phyloP scores from a whole-genome alignment of 2,329 filamentous ascomycete genomes.

The Zymoseptoria crescenta region DNA sequence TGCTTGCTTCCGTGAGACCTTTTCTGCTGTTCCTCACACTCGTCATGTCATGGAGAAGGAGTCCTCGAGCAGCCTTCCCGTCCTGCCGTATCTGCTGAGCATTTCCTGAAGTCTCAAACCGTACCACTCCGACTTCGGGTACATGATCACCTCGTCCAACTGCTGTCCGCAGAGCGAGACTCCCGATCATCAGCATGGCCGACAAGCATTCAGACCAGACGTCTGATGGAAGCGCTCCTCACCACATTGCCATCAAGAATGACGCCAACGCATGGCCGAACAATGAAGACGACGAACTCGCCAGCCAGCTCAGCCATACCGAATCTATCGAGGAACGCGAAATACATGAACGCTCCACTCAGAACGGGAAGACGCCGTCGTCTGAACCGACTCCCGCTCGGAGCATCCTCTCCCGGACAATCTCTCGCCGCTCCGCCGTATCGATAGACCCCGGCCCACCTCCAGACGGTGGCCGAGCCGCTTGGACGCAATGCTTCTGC shows the following conservation, averaged over 20 bases:
- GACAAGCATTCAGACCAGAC: neutral
- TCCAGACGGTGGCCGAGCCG: slow-evolving; percentile 35
- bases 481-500: slow-evolving; percentile 27
- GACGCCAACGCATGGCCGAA: slow-evolving; percentile 12
- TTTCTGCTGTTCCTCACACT: neutral
- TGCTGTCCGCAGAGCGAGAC: neutral
- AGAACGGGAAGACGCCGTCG: neutral
- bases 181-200: neutral
- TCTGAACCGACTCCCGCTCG: slow-evolving; percentile 2
- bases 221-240: no score
- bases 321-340: slow-evolving; percentile 11
- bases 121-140: no score
- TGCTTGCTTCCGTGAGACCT: neutral
- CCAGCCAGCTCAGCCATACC: slow-evolving; percentile 3
- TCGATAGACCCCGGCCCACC: slow-evolving; percentile 32
- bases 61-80: neutral
- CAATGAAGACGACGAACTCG: slow-evolving; percentile 15
- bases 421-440: slow-evolving; percentile 20
- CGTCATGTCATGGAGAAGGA: neutral
- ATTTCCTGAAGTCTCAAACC: neutral
- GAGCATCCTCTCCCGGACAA: slow-evolving; percentile 13
- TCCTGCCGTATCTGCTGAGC: neutral
- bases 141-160: neutral
- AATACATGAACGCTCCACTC: slow-evolving; percentile 4
- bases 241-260: neutral